These are phyloP conservation scores for Irpex sp. DNA, from an alignment of 1,284 basidiomycete genomes.

Conservation along the genomic window DNA sequence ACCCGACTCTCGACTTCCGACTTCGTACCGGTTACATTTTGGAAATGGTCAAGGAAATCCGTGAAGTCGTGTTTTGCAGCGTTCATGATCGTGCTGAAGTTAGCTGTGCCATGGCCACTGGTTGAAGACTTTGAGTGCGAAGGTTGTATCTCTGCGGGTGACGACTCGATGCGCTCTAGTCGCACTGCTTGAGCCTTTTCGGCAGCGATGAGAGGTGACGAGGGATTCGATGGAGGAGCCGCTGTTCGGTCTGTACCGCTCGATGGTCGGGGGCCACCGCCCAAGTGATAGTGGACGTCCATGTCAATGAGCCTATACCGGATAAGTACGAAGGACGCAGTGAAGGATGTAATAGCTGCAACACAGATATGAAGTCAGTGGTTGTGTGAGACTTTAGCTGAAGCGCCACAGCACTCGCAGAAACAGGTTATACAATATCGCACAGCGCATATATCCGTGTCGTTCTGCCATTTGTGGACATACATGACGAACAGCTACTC, in stretches of 20 bases:
- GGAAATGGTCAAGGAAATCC: constrained; percentile 5
- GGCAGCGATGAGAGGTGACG: not conserved
- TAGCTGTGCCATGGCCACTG: not conserved
- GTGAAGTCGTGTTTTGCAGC: not conserved
- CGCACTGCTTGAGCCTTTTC: not conserved
- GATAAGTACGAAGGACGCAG: constrained; percentile 65
- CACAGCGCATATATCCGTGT: too few species aligned
- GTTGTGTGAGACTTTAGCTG: not conserved
- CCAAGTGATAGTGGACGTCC: constrained; percentile 28
- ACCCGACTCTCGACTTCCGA: constrained; percentile 25
- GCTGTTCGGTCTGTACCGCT: not conserved
- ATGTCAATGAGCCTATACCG: constrained; percentile 63
- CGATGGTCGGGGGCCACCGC: not conserved
- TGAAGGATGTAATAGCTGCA: constrained; percentile 64
- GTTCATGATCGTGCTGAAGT: not conserved
- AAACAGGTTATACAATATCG: not conserved
- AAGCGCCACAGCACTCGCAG: not conserved
- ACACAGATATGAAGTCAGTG: not conserved
- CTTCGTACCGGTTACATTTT: constrained; percentile 6
- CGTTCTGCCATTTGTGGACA: too few species aligned
- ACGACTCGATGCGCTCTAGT: not conserved
- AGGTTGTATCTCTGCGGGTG: constrained; percentile 4
- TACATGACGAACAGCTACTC: constrained; percentile 21
- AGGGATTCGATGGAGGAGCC: not conserved
- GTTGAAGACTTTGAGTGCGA: not conserved